Percentiles rank a stretch among this genome's conserved stretches.
Evolutionary conservation across 768 basidiomycete genomes (phyloP).

Genomic region (Tricholoma matsutake): DNA sequence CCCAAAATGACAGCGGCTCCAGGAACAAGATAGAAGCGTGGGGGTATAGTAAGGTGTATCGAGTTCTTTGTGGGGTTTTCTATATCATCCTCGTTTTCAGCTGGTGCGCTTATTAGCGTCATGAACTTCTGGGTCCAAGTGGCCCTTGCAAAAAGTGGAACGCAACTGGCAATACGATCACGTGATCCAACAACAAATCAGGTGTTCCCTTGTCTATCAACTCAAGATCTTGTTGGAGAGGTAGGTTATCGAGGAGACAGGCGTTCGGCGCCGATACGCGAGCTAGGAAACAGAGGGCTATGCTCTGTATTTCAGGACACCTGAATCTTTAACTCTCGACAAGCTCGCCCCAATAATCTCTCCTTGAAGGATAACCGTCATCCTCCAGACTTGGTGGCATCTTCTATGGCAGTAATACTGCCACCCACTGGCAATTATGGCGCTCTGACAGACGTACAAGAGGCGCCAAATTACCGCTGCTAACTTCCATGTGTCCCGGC

Average conservation of each 20-base stretch:
- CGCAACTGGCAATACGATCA: neutral
- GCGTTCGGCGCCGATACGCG: neutral
- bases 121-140: conserved; percentile 1
- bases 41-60: conserved; percentile 35
- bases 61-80: conserved; percentile 7
- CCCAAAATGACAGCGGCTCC: conserved; percentile 59
- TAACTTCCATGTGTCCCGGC: neutral
- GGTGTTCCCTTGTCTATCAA: too few relatives aligned
- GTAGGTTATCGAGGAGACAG: neutral
- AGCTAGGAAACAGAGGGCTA: neutral
- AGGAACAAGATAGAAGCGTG: conserved; percentile 62
- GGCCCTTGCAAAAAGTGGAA: neutral
- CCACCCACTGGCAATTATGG: neutral
- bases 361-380: neutral
- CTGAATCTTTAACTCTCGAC: neutral
- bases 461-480: neutral
- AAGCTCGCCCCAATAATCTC: neutral
- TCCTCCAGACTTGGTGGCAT: too few relatives aligned
- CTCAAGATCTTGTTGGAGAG: neutral
- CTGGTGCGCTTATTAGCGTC: conserved; percentile 5
- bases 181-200: conserved; percentile 3
- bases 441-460: neutral
- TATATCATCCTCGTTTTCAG: conserved; percentile 11
- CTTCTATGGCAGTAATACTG: neutral
- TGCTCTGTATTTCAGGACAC: neutral